These are phyloP conservation scores for Knoxdaviesia capensis DNA, from an alignment of 2,329 filamentous ascomycete species.

Conservation along the genomic window DNA sequence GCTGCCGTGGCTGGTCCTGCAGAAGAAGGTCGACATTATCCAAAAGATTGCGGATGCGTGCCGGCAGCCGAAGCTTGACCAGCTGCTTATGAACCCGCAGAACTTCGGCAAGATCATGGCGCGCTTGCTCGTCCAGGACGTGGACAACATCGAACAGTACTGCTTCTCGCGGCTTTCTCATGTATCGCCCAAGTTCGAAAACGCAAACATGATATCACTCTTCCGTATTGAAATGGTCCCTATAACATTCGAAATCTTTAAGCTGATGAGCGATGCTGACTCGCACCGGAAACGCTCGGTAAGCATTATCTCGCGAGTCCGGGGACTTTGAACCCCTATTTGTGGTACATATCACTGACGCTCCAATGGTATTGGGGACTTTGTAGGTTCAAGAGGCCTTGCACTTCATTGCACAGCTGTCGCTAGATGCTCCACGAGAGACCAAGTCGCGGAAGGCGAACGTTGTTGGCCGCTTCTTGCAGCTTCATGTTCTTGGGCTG, in stretches of 20 bases:
- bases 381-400: conserved; percentile 26
- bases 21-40: conserved; percentile 58
- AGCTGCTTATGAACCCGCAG: conserved; percentile 29
- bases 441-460: conserved; percentile 29
- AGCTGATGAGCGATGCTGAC: conserved; percentile 15
- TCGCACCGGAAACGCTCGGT: conserved; percentile 28
- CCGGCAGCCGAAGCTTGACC: conserved; percentile 43
- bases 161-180: conserved; percentile 48
- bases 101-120: conserved; percentile 40
- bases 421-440: conserved; percentile 19
- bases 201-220: conserved; percentile 44
- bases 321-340: no score
- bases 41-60: conserved; percentile 62
- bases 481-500: conserved; percentile 68
- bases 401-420: conserved; percentile 21
- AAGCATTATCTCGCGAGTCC: conserved; percentile 11
- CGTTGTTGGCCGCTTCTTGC: conserved; percentile 53
- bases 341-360: background rate
- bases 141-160: conserved; percentile 36
- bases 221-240: conserved; percentile 56
- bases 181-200: conserved; percentile 50
- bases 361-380: background rate
- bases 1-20: conserved; percentile 69
- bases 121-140: conserved; percentile 36
- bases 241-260: conserved; percentile 65